phyloP scores from a whole-genome alignment of 805 yeast genomes.

The Ogataea kodamae region DNA sequence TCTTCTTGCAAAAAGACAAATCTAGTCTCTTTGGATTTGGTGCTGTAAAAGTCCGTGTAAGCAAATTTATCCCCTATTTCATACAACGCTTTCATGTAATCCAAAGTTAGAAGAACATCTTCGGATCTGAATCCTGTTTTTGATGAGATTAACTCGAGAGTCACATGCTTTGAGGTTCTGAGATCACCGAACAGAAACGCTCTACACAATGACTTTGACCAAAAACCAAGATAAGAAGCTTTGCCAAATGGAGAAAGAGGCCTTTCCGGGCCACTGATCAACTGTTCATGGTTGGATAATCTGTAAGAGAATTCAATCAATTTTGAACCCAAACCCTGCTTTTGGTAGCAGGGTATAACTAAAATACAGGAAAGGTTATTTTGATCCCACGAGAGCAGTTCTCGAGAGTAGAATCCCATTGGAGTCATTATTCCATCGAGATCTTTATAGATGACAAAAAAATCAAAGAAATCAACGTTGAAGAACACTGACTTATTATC shows the following conservation, averaged over 20 bases:
- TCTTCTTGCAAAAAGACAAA: conserved; percentile 26
- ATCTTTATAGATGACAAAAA: conserved; percentile 65
- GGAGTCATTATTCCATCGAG: conserved; percentile 44
- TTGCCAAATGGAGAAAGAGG: conserved; percentile 85
- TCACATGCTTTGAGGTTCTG: conserved; percentile 28
- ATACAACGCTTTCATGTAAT: conserved; percentile 47
- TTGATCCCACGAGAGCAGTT: conserved; percentile 69
- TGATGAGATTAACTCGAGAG: conserved; percentile 48
- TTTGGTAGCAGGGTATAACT: conserved; percentile 89
- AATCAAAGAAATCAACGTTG: conserved; percentile 73
- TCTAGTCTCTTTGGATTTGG: conserved; percentile 13
- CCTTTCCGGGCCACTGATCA: conserved; percentile 83
- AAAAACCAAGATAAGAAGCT: conserved; percentile 65
- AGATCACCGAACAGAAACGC: conserved; percentile 42
- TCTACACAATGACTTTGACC: conserved; percentile 57
- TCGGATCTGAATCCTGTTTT: conserved; percentile 61
- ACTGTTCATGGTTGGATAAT: conserved; percentile 60
- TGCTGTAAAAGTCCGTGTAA: conserved; percentile 29
- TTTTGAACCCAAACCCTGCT: conserved; percentile 70
- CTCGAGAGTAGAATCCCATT: conserved; percentile 93
- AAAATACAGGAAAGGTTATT: conserved; percentile 90
- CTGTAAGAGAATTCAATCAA: conserved; percentile 81
- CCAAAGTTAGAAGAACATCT: conserved; percentile 58
- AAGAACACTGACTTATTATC: conserved; percentile 88
- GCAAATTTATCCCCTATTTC: conserved; percentile 25